Base-by-base conservation (phyloP, 148 eudicot species). In the Nepenthes gracilis region DNA sequence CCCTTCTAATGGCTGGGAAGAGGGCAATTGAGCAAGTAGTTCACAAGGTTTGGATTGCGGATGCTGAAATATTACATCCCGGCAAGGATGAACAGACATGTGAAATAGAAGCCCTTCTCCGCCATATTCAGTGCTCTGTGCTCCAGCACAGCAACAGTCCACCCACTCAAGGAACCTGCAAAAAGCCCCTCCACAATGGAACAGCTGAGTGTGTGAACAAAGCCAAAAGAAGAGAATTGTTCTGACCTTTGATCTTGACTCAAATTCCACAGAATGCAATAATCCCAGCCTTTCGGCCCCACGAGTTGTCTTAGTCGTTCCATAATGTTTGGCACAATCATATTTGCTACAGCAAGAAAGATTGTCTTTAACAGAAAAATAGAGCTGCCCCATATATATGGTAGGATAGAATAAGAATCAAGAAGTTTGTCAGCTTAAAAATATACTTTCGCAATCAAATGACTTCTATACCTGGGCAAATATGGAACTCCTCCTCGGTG, bases 231-330 rank as follows among this genome's bases (percentile, higher is more conserved):
- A 49, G 53, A 49, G 10, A 49, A 49, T 49, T 49, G 6, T n/a
- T 36, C 11, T 12, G 3, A 85, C 98, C 96, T 86, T 67, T 89
- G 90, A 74, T 88, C 98, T 70, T 85, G 84, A 75, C 77, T 84
- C 64, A 89, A 64, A 57, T 79, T 86, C 98, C 96, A 93, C 13
- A 93, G 58, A 40, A 93, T 81, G 63, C 81, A 82, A 5, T 88
- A 88, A 70, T 88, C 96, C 96, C 96, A 93, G 64, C 82, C 67
- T 55, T 86, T 79, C 37, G 76, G 53, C 43, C 85, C 85, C 59
- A 88, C 77, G 14, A 86, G 36, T 36, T 85, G 85, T 62, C 91
- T 73, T 23, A 88, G 77, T 67, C 82, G 79, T 64, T 84, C 95
- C 75, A 81, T 69, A 11, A 85, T 61, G 53, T 61, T 66, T 50